phyloP scores from a whole-genome alignment of 495 filamentous ascomycete genomes.

The Paragyromitra xinjiangensis region DNA sequence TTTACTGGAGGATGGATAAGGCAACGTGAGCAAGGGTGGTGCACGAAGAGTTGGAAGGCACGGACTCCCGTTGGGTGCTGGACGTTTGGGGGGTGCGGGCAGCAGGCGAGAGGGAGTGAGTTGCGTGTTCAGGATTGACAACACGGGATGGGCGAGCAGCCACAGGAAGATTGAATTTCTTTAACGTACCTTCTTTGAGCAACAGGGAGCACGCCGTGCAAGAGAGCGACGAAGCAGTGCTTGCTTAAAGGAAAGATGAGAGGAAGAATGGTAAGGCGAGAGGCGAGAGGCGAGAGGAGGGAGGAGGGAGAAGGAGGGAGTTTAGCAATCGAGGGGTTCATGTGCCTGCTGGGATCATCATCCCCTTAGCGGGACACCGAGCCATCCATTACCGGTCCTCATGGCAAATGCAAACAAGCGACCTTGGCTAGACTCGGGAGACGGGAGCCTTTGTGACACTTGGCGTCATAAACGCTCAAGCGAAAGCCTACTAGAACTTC shows the following conservation, averaged over 20 bases:
- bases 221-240: conserved; percentile 38
- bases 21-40: conserved; percentile 52
- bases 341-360: conserved; percentile 30
- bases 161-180: conserved; percentile 19
- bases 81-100: conserved; percentile 21
- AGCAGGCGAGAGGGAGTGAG: neutral
- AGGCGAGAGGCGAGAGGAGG: neutral
- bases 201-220: conserved; percentile 14
- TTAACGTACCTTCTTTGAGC: conserved; percentile 40
- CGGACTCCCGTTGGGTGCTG: conserved; percentile 41
- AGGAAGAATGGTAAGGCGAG: neutral
- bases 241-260: conserved; percentile 35
- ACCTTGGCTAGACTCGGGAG: conserved; percentile 41
- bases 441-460: conserved; percentile 38
- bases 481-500: neutral
- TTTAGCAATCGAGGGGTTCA: conserved; percentile 30
- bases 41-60: conserved; percentile 51
- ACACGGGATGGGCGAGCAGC: conserved; percentile 18
- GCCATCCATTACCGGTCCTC: conserved; percentile 13
- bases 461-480: conserved; percentile 30
- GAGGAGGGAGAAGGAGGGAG: conserved; percentile 2
- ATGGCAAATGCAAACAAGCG: conserved; percentile 39
- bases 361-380: conserved; percentile 20
- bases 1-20: conserved; percentile 39
- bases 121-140: conserved; percentile 16